These are phyloP conservation scores for Dentipellis sp. DNA, from an alignment of 768 basidiomycete genomes.

Conservation along the genomic window DNA sequence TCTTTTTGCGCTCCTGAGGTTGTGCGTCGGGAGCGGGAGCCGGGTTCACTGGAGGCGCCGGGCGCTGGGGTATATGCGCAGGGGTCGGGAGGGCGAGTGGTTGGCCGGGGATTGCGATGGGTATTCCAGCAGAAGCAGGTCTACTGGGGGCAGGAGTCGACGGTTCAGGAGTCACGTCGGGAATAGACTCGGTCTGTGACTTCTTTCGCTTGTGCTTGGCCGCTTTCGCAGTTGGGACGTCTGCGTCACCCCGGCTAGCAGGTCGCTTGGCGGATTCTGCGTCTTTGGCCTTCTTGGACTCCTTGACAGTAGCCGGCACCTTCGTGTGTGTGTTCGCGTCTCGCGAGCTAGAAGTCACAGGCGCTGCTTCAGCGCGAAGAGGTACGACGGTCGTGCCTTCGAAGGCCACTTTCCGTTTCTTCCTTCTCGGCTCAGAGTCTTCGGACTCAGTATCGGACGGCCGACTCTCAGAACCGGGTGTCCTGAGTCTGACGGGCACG, in stretches of 20 bases:
- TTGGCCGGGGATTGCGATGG: too few relatives aligned
- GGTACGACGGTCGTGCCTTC: background rate
- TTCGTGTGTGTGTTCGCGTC: too few relatives aligned
- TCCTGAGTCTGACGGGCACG: background rate
- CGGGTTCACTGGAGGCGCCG: background rate
- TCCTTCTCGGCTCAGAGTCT: background rate
- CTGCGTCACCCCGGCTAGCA: too few relatives aligned
- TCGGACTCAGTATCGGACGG: background rate
- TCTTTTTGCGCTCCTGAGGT: too few relatives aligned
- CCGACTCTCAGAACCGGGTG: background rate
- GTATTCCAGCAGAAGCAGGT: too few relatives aligned
- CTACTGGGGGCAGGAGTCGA: too few relatives aligned
- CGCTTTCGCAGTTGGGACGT: background rate
- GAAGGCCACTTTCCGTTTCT: constrained; percentile 7
- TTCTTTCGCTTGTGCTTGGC: background rate
- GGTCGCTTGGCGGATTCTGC: too few relatives aligned
- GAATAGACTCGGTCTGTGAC: background rate
- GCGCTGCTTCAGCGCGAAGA: background rate
- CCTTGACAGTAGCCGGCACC: too few relatives aligned
- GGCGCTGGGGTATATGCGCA: background rate
- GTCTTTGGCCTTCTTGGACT: too few relatives aligned
- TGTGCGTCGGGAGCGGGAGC: background rate
- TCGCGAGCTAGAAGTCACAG: background rate
- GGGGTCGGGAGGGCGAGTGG: too few relatives aligned
- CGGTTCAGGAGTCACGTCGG: too few relatives aligned